Base-by-base conservation (phyloP, 805 yeast species). In the Pichia nakasei region DNA sequence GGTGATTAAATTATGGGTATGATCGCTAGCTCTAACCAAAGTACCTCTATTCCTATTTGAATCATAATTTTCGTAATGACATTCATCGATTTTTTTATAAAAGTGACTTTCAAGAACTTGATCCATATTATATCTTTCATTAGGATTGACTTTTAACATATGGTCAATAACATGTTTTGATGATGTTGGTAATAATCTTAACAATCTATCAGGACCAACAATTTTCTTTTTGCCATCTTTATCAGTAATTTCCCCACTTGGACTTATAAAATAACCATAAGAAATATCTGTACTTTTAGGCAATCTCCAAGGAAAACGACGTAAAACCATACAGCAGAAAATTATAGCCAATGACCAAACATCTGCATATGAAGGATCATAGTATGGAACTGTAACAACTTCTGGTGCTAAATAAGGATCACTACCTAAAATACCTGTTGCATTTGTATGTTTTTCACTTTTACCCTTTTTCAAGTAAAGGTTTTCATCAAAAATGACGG, bases 331-430 rank as follows among this genome's bases (percentile, higher is more conserved):
- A 65, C 97, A 89, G 60, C 95, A 87, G 59, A 75, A 91, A 42
- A 93, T 86, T 24, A 91, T 85, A 0, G 95, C 97, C 42, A 86
- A 68, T 1, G 96, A 85, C 98, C 98, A 91, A 20, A 89, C 76
- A 60, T 91, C 98, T 2, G 81, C 86, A 6, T 82, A 80, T 41
- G 93, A 75, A 18, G 97, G 93, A 60, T 91, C 96, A 61, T 91
- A 91, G 37, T 60, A 53, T 7, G 62, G 48, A 45, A 54, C 45
- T 19, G 65, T 58, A 44, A 91, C 71, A 36, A 91, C 89, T 61
- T 91, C 98, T 0, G 97, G 97, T 0, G 97, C 93, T 48, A 91
- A 66, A 58, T 91, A 91, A 2, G 98, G 97, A 62, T 91, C 98
- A 2, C 95, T 84, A 15, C 98, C 98, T 12, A 91, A 95, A 20